Conservation (phyloP, 768 basidiomycete genomes). For the Leccinum broughii region DNA sequence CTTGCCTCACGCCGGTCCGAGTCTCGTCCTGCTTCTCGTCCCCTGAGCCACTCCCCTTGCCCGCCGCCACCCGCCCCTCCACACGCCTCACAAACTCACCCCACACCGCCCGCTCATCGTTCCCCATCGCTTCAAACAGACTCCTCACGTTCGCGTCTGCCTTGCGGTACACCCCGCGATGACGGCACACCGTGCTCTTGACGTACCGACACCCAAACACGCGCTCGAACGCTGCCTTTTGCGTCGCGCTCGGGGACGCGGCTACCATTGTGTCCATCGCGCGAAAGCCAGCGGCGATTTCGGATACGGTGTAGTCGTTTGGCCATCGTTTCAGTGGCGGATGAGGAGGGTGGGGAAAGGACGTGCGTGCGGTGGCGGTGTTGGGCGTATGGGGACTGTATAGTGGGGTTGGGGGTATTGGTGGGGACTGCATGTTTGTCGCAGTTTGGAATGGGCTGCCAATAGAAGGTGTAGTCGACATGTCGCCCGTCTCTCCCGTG, state of each 20-base stretch:
- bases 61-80: conserved; percentile 45
- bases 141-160: conserved; percentile 48
- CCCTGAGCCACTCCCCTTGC: conserved; percentile 27
- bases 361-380: conserved; percentile 21
- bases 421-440: conserved; percentile 20
- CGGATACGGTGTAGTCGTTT: conserved; percentile 71
- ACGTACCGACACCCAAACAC: conserved; percentile 72
- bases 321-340: conserved; percentile 75
- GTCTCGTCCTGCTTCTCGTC: conserved; percentile 28
- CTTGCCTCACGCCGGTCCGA: neutral
- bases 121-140: conserved; percentile 56
- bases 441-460: conserved; percentile 17
- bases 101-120: conserved; percentile 60
- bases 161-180: conserved; percentile 66
- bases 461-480: conserved; percentile 12
- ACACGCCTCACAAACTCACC: conserved; percentile 65
- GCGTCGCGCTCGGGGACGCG: conserved; percentile 48
- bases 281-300: conserved; percentile 61
- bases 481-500: conserved; percentile 18
- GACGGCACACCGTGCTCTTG: conserved; percentile 72
- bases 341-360: conserved; percentile 55
- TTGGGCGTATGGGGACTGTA: conserved; percentile 26
- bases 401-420: conserved; percentile 18
- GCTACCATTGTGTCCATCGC: conserved; percentile 43
- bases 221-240: conserved; percentile 66